Evolutionary conservation across 2,329 filamentous ascomycete species (phyloP).

Genomic region (Clarireedia monteithiana): DNA sequence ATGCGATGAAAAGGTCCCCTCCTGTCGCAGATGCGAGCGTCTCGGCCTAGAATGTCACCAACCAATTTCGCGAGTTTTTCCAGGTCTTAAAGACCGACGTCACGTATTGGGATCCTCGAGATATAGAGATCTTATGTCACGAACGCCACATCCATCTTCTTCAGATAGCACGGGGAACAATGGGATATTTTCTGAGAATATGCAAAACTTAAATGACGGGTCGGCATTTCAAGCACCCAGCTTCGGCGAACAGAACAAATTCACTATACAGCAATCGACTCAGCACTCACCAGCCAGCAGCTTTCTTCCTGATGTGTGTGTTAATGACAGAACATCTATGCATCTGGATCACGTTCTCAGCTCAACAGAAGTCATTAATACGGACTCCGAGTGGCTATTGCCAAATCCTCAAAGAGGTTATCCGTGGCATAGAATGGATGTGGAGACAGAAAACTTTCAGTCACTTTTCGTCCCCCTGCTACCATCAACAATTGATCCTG

Average conservation of each 20-base stretch:
- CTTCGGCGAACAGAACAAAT: background rate
- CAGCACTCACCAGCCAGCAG: background rate
- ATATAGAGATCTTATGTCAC: conserved; percentile 22
- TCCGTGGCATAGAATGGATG: background rate
- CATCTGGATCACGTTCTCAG: background rate
- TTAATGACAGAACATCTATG: background rate
- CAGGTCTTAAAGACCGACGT: conserved; percentile 28
- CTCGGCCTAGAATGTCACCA: conserved; percentile 20
- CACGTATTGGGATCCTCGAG: conserved; percentile 20
- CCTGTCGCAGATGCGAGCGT: conserved; percentile 6
- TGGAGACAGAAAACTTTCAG: background rate
- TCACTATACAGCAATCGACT: background rate
- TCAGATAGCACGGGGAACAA: background rate
- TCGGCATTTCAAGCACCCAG: background rate
- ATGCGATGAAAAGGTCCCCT: conserved; percentile 6
- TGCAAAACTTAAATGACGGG: background rate
- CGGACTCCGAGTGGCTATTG: background rate
- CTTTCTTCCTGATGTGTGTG: background rate
- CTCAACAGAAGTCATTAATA: background rate
- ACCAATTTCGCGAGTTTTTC: conserved; percentile 14
- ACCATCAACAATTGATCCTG: background rate
- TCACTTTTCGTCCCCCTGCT: background rate
- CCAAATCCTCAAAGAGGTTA: background rate
- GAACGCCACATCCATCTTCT: conserved; percentile 22
- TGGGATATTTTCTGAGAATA: background rate